phyloP scores from a whole-genome alignment of 306 rosid genomes.

The Lathyrus sativus region DNA sequence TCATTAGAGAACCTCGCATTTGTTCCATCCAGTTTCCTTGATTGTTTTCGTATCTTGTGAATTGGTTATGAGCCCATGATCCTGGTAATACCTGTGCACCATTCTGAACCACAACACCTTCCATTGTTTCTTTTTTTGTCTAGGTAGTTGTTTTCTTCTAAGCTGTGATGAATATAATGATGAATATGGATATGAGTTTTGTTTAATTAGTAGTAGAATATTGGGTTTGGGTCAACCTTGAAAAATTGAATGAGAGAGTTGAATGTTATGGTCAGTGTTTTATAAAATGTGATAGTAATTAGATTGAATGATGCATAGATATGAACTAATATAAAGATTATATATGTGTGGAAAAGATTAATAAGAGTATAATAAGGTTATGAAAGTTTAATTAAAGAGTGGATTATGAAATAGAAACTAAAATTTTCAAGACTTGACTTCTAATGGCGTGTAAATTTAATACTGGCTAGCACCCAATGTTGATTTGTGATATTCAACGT shows the following conservation, averaged over 20 bases:
- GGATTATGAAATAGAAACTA: background rate
- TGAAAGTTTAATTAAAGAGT: background rate
- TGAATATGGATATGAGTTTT: too few relatives aligned
- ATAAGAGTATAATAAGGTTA: too few relatives aligned
- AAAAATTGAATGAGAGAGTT: background rate
- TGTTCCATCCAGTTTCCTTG: conserved; percentile 25
- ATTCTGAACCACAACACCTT: background rate
- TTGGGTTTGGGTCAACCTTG: background rate
- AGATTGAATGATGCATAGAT: background rate
- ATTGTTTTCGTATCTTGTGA: background rate
- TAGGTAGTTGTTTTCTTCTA: background rate
- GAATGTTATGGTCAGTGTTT: background rate
- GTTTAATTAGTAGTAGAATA: background rate
- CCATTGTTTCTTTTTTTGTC: too few relatives aligned
- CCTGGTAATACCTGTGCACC: background rate
- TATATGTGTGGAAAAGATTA: too few relatives aligned
- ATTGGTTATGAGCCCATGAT: background rate
- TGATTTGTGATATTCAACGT: background rate
- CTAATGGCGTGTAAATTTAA: background rate
- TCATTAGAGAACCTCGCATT: conserved; percentile 35
- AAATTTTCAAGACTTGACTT: background rate
- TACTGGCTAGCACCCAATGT: background rate
- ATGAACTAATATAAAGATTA: background rate
- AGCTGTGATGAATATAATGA: background rate
- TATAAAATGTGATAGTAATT: background rate